Evolutionary conservation across 148 eudicot species (phyloP).

Genomic region (Rhododendron ferrugineum): DNA sequence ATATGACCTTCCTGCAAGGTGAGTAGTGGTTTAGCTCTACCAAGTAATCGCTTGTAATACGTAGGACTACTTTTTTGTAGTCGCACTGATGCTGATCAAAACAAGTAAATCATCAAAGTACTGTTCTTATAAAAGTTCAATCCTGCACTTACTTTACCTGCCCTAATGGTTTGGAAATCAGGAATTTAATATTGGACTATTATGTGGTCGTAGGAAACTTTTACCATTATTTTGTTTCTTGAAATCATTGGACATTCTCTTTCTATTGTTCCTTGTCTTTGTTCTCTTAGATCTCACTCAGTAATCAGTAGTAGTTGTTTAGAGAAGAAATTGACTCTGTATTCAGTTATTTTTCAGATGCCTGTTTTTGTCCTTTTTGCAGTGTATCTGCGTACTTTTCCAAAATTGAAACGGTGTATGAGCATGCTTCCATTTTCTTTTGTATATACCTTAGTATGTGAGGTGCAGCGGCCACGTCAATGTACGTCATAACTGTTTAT

Average conservation of each 20-base stretch:
- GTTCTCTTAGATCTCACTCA: neutral
- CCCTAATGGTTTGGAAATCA: neutral
- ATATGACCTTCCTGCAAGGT: slow-evolving; percentile 98
- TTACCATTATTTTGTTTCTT: neutral
- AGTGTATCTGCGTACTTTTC: neutral
- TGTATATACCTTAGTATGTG: neutral
- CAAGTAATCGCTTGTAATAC: neutral
- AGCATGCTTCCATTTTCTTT: neutral
- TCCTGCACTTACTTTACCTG: neutral
- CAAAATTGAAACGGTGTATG: neutral
- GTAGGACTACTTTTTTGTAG: neutral
- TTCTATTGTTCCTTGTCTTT: neutral
- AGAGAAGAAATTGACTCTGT: neutral
- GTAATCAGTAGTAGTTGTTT: neutral
- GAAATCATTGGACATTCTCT: neutral
- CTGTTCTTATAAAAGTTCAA: neutral
- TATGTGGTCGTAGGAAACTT: too few relatives aligned
- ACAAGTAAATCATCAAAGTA: neutral
- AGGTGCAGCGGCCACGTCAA: neutral
- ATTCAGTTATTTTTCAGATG: neutral
- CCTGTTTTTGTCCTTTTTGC: neutral
- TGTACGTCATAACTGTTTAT: neutral
- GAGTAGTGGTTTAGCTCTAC: slow-evolving; percentile 13
- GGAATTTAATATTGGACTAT: neutral
- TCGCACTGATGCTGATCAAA: neutral